Conservation (phyloP, 2,329 filamentous ascomycete genomes). For the Aspergillus persii region DNA sequence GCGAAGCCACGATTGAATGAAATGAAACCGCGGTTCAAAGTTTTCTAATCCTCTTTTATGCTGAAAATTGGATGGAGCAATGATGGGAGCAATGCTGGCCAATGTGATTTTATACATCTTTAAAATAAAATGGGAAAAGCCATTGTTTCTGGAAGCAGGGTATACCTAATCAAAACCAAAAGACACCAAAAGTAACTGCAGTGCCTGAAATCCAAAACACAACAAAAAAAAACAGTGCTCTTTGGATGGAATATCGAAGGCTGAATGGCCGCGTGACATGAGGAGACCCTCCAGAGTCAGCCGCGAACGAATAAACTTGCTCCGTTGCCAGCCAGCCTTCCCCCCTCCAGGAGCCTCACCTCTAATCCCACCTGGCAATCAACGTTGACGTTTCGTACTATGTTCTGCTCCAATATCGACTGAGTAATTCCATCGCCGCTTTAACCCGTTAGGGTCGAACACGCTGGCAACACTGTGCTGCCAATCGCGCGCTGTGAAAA, state of each 20-base stretch:
- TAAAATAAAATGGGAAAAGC: not conserved
- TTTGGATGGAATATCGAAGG: not conserved
- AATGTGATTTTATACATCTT: not conserved
- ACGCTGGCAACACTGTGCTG: conserved; percentile 50
- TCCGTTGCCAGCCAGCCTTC: not conserved
- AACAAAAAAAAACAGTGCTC: not conserved
- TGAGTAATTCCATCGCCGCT: conserved; percentile 45
- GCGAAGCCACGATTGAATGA: no score
- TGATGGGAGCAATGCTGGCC: not conserved
- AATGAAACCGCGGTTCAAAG: no score
- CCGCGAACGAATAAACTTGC: not conserved
- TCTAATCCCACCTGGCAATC: conserved; percentile 7
- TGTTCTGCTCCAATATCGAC: conserved; percentile 31
- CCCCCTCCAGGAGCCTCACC: no score
- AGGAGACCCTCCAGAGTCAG: not conserved
- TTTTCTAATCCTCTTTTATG: not conserved
- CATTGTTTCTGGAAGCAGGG: not conserved
- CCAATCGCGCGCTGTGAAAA: conserved; percentile 48
- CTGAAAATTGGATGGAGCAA: not conserved
- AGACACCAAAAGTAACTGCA: not conserved
- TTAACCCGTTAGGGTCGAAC: conserved; percentile 46
- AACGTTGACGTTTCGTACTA: conserved; percentile 34
- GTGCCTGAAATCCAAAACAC: not conserved
- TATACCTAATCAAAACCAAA: not conserved
- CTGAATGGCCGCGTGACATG: no score